Conservation (phyloP, 1,284 basidiomycete species). For the Cutaneotrichosporon mucoides region DNA sequence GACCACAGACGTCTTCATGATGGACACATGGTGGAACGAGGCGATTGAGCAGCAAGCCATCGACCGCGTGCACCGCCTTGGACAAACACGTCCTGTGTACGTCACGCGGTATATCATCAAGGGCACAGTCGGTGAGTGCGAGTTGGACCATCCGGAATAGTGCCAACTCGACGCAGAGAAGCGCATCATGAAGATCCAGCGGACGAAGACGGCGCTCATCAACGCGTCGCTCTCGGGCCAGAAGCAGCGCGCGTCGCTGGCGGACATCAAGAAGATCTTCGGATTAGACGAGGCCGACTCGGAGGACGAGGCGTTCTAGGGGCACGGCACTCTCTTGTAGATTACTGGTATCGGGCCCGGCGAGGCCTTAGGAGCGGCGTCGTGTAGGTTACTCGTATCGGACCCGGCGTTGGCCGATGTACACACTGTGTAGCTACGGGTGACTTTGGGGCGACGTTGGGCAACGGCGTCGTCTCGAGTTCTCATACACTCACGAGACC, state of each 20-base stretch:
- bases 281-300: conserved; percentile 44
- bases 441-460: too few relatives aligned
- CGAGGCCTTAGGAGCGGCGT: too few relatives aligned
- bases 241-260: conserved; percentile 40
- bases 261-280: conserved; percentile 51
- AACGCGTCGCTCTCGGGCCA: conserved; percentile 46
- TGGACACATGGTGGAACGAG: conserved; percentile 96
- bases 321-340: too few relatives aligned
- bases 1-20: conserved; percentile 77
- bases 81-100: conserved; percentile 59
- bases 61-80: conserved; percentile 55
- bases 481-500: too few relatives aligned
- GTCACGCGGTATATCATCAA: conserved; percentile 80
- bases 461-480: too few relatives aligned
- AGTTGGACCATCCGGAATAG: too few relatives aligned
- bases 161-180: conserved; percentile 62
- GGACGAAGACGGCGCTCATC: conserved; percentile 48
- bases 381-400: too few relatives aligned
- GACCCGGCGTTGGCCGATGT: too few relatives aligned
- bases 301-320: conserved; percentile 38
- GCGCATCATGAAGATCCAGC: conserved; percentile 74
- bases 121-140: conserved; percentile 59
- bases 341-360: too few relatives aligned
- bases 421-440: too few relatives aligned
- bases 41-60: conserved; percentile 79